phyloP scores from a whole-genome alignment of 176 grass and related monocot species.

The Musa troglodytarum region DNA sequence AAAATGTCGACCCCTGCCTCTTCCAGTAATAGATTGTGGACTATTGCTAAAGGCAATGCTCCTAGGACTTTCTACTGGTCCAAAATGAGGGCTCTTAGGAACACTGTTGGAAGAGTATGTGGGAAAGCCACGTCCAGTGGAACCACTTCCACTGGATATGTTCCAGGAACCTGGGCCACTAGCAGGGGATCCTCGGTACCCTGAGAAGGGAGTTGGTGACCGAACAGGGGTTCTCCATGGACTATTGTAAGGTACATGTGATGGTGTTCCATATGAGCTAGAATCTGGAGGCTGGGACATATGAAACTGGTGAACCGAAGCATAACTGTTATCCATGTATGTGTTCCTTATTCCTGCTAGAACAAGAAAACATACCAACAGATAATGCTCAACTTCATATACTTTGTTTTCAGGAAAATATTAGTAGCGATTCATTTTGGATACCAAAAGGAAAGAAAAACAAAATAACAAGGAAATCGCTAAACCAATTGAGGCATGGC shows the following conservation, averaged over 20 bases:
- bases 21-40: not conserved
- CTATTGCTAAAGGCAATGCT: not conserved
- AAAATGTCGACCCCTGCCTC: not conserved
- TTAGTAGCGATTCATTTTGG: not conserved
- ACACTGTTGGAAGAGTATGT: not conserved
- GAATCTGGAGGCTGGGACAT: not conserved
- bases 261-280: not conserved
- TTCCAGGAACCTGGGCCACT: constrained; percentile 1
- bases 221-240: constrained; percentile 9
- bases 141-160: not conserved
- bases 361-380: not conserved
- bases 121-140: not conserved
- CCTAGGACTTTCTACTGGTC: not conserved
- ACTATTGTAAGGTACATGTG: not conserved
- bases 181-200: not conserved
- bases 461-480: not conserved
- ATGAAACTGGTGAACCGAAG: not conserved
- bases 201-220: not conserved
- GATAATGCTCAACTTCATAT: not conserved
- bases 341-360: not conserved
- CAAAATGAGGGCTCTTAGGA: not conserved
- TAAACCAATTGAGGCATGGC: too few species aligned
- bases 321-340: not conserved
- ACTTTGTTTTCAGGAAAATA: not conserved
- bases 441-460: not conserved